Conservation (phyloP, 1,284 basidiomycete genomes). For the Fomitopsis betulina region DNA sequence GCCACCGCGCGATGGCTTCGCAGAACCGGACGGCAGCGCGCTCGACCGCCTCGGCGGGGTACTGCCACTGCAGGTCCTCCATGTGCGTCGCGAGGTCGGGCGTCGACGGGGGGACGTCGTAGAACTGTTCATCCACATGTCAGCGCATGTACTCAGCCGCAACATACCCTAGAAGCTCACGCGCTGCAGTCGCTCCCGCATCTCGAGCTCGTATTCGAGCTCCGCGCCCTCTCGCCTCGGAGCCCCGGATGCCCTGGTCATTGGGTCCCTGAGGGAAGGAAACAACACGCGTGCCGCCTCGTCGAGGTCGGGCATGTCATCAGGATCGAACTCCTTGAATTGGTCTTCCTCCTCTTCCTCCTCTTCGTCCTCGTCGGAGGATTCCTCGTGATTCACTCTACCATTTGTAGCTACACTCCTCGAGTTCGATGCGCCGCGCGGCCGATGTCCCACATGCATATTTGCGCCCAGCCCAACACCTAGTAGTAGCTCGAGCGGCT, state of each 20-base stretch:
- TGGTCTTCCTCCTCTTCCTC: constrained; percentile 31
- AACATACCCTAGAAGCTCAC: constrained; percentile 35
- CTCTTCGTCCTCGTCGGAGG: constrained; percentile 20
- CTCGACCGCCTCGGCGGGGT: constrained; percentile 77
- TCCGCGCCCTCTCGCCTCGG: constrained; percentile 42
- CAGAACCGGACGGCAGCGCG: constrained; percentile 72
- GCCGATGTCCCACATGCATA: background rate
- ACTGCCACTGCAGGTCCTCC: constrained; percentile 74
- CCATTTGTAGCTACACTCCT: constrained; percentile 1
- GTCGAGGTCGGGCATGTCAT: constrained; percentile 63
- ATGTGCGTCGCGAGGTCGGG: constrained; percentile 75
- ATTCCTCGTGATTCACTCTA: constrained; percentile 4
- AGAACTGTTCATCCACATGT: constrained; percentile 46
- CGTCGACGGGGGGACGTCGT: constrained; percentile 62
- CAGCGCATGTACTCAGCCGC: background rate
- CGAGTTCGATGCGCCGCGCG: background rate
- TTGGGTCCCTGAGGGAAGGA: constrained; percentile 43
- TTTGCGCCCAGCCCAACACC: constrained; percentile 64
- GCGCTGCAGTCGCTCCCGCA: constrained; percentile 61
- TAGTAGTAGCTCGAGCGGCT: constrained; percentile 67
- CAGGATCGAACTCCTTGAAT: constrained; percentile 66
- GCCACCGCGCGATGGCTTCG: constrained; percentile 74
- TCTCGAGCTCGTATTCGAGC: constrained; percentile 60
- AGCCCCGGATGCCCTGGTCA: constrained; percentile 19
- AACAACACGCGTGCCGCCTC: constrained; percentile 69